Evolutionary conservation across 352 stramenopile genomes (phyloP).

Genomic region (Thraustotheca clavata): DNA sequence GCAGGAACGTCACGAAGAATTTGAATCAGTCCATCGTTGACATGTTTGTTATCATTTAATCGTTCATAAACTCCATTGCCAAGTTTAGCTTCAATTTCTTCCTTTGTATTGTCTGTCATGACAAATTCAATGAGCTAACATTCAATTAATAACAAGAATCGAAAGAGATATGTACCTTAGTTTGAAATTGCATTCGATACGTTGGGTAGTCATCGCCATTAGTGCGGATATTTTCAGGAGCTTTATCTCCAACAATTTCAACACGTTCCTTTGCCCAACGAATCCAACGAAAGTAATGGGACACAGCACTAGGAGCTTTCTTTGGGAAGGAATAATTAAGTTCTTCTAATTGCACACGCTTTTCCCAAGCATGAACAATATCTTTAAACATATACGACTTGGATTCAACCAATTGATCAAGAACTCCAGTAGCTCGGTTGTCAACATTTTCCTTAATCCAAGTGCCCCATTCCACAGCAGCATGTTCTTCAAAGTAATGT

Average conservation of each 20-base stretch:
- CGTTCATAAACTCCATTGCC: constrained; percentile 36
- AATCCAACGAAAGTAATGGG: constrained; percentile 23
- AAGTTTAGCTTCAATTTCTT: constrained; percentile 29
- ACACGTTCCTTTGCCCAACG: constrained; percentile 21
- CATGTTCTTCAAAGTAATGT: constrained; percentile 51
- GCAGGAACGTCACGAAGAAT: constrained; percentile 29
- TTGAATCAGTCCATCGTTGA: constrained; percentile 45
- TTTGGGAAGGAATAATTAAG: constrained; percentile 37
- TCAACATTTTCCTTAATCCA: constrained; percentile 54
- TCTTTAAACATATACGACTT: constrained; percentile 45
- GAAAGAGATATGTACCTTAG: constrained; percentile 20
- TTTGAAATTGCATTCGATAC: constrained; percentile 6
- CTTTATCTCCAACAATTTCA: constrained; percentile 7
- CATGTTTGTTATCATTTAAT: constrained; percentile 37
- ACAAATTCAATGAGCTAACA: constrained; percentile 27
- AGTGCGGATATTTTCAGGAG: constrained; percentile 8
- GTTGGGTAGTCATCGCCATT: constrained; percentile 19
- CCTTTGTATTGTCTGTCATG: constrained; percentile 38
- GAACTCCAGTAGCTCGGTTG: constrained; percentile 36
- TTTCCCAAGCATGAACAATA: constrained; percentile 62
- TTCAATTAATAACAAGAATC: neutral
- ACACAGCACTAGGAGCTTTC: constrained; percentile 16
- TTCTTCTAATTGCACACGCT: constrained; percentile 27
- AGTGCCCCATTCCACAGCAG: constrained; percentile 38
- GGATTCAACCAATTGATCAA: constrained; percentile 36